Conservation (phyloP, 495 filamentous ascomycete species). For the Podospora fimiseda region DNA sequence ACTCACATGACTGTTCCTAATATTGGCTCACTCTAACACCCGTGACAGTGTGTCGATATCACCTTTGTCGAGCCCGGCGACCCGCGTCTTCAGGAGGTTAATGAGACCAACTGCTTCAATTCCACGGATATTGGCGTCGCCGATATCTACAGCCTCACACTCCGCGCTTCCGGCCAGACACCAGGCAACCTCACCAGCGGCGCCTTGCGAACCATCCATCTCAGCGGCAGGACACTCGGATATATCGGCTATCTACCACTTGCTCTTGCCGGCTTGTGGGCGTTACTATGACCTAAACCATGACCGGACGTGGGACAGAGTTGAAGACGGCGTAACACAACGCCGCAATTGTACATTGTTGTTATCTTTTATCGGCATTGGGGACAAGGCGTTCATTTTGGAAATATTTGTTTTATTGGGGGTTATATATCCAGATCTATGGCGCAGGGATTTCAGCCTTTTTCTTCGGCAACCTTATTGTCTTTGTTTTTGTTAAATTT, state of each 20-base stretch:
- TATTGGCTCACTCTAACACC: not conserved
- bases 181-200: slow-evolving; percentile 23
- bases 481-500: slow-evolving; percentile 11
- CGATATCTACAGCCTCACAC: slow-evolving; percentile 60
- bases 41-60: slow-evolving; percentile 78
- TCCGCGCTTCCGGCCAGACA: slow-evolving; percentile 29
- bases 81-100: slow-evolving; percentile 58
- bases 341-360: not conserved
- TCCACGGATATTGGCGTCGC: slow-evolving; percentile 66
- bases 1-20: not conserved
- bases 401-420: too few relatives aligned
- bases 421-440: too few relatives aligned
- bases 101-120: slow-evolving; percentile 77
- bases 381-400: too few relatives aligned
- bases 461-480: too few relatives aligned
- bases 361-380: too few relatives aligned
- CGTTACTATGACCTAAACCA: slow-evolving; percentile 22
- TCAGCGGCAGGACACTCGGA: slow-evolving; percentile 13
- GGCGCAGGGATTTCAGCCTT: too few relatives aligned
- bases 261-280: slow-evolving; percentile 28
- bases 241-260: slow-evolving; percentile 35
- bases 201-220: not conserved
- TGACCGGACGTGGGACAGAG: not conserved
- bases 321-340: not conserved
- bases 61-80: slow-evolving; percentile 70